These are phyloP conservation scores for Trichophyton schoenleinii DNA, from an alignment of 2,329 filamentous ascomycete genomes.

Conservation along the genomic window DNA sequence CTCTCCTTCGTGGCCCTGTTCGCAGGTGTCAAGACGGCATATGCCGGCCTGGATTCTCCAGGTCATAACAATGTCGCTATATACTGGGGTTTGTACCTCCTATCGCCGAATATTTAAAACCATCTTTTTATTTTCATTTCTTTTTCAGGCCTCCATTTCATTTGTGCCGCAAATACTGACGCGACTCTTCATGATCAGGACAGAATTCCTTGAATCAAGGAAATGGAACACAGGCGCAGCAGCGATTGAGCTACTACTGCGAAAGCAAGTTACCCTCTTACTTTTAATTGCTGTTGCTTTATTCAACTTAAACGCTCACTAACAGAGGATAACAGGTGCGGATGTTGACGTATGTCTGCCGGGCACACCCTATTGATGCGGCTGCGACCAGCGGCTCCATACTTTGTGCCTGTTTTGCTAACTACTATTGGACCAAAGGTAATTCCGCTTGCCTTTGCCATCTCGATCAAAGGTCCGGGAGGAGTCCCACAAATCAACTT, in stretches of 20 bases:
- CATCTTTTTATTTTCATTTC: background rate
- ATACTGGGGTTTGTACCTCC: slow-evolving; percentile 47
- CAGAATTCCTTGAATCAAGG: slow-evolving; percentile 46
- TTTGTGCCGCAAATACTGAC: background rate
- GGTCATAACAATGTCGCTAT: slow-evolving; percentile 46
- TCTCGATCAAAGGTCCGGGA: slow-evolving; percentile 41
- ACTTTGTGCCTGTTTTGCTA: background rate
- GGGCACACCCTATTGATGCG: background rate
- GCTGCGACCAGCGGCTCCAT: background rate
- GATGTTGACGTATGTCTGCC: slow-evolving; percentile 22
- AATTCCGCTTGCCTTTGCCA: slow-evolving; percentile 53
- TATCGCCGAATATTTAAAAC: background rate
- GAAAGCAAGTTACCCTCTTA: slow-evolving; percentile 3
- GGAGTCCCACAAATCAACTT: slow-evolving; percentile 42
- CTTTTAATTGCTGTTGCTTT: background rate
- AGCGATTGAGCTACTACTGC: slow-evolving; percentile 10
- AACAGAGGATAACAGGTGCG: background rate
- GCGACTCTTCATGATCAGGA: slow-evolving; percentile 10
- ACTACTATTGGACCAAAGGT: slow-evolving; percentile 31
- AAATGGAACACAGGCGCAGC: slow-evolving; percentile 8
- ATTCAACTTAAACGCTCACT: background rate
- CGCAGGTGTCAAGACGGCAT: slow-evolving; percentile 18
- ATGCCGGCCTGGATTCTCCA: slow-evolving; percentile 34
- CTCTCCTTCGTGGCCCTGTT: slow-evolving; percentile 20
- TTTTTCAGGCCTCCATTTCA: background rate